Evolutionary conservation across 2,329 filamentous ascomycete genomes (phyloP), one percentile per base, ranked within the genome.

Genomic region (Sarocladium kiliense): DNA sequence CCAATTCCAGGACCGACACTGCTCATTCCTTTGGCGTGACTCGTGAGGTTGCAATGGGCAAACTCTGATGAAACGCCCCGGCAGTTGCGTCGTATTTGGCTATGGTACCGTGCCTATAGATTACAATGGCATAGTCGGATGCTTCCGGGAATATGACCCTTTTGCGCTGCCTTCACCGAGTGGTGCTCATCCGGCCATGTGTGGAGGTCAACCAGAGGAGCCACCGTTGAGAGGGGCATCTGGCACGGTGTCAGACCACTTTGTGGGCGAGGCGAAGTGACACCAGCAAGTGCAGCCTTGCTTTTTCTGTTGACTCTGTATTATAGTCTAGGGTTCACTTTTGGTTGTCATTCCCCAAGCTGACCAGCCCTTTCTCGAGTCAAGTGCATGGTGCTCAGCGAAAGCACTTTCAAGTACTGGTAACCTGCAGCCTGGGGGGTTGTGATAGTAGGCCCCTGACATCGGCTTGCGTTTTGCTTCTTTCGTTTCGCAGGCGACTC

Each of bases 51-150:
- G 25, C 44, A 47, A 47, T 18, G 18, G n/a, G 25, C 18, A 47
- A 30, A 27, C 7, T n/a, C 25, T 23, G 23, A 26, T 47, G 44
- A 47, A 27, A 47, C 25, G 44, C 44, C 44, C 25, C 23, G 44
- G 44, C 44, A 47, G 44, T 47, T 30, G 25, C 25, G 44, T 30
- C 21, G 44, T 47, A 47, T 47, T 44, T 47, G 44, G 12, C 25
- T 23, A 27, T 12, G 16, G 16, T n/a, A 47, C 44, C 44, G 27
- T 47, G 44, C 44, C 25, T n/a, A 47, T 47, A 47, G 4, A 18
- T 27, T 7, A 9, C 16, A 23, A 30, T 47, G 25, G 23, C 44
- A 47, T 47, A 47, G 18, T 30, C 25, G 44, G 44, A 47, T 47
- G 44, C 23, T 30, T 47, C 44, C 44, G 14, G 44, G 23, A 47